Evolutionary conservation across 2,329 filamentous ascomycete genomes (phyloP).

Genomic region (Apiospora arundinis): DNA sequence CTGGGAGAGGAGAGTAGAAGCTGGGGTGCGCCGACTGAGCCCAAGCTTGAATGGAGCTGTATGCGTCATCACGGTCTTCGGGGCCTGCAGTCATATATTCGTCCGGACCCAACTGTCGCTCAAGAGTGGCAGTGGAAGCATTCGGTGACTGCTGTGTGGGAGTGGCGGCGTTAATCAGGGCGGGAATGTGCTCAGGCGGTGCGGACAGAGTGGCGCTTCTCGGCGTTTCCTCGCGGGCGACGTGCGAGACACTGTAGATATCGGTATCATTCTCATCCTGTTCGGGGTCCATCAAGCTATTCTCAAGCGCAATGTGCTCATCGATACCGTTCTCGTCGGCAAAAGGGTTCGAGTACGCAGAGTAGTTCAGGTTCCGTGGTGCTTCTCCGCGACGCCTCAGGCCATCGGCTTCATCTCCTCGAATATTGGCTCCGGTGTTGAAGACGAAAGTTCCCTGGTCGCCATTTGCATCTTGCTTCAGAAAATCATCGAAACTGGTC

Average conservation of each 20-base stretch:
- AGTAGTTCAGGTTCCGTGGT: conserved; percentile 51
- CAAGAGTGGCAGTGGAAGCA: conserved; percentile 40
- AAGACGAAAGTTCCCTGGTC: conserved; percentile 64
- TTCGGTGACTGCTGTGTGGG: conserved; percentile 25
- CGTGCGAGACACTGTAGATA: conserved; percentile 64
- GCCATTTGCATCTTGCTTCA: conserved; percentile 56
- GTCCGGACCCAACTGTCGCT: conserved; percentile 48
- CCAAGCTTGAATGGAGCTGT: conserved; percentile 70
- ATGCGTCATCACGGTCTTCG: conserved; percentile 54
- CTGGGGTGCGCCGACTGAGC: conserved; percentile 59
- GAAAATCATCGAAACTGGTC: conserved; percentile 64
- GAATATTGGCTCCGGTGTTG: conserved; percentile 59
- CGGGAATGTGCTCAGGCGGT: conserved; percentile 36
- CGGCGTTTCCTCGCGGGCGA: conserved; percentile 34
- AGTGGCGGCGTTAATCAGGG: conserved; percentile 43
- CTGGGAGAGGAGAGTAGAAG: conserved; percentile 68
- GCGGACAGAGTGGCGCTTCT: conserved; percentile 29
- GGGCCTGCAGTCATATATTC: conserved; percentile 61
- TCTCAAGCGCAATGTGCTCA: conserved; percentile 50
- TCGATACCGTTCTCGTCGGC: conserved; percentile 62
- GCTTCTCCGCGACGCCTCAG: conserved; percentile 57
- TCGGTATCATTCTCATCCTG: conserved; percentile 57
- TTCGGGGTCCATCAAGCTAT: conserved; percentile 50
- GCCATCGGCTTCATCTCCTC: conserved; percentile 46
- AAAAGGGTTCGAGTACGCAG: conserved; percentile 65